phyloP scores from a whole-genome alignment of 2,329 filamentous ascomycete genomes.

The Fusarium denticulatum region DNA sequence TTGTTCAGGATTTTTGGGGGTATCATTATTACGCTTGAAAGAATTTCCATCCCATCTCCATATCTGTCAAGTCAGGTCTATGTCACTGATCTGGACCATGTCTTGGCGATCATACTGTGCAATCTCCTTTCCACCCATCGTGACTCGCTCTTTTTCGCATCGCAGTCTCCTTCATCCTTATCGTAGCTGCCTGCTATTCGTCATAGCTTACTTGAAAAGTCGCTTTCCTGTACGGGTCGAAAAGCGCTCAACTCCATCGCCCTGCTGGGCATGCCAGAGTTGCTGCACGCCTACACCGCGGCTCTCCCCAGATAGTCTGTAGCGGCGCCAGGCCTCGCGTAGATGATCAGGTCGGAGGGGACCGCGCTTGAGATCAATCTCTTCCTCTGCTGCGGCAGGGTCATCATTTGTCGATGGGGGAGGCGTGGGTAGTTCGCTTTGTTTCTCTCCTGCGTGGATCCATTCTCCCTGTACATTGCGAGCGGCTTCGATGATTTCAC shows the following conservation, averaged over 20 bases:
- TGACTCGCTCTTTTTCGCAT: background rate
- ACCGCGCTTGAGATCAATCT: slow-evolving; percentile 52
- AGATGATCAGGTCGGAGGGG: slow-evolving; percentile 80
- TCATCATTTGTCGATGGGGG: slow-evolving; percentile 49
- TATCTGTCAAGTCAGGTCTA: background rate
- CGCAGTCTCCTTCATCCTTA: background rate
- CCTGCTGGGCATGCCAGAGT: slow-evolving; percentile 69
- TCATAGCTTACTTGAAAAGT: slow-evolving; percentile 60
- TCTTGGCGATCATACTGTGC: slow-evolving; percentile 1
- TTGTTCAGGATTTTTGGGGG: slow-evolving; percentile 13
- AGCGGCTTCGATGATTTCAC: slow-evolving; percentile 78
- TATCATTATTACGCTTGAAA: slow-evolving; percentile 36
- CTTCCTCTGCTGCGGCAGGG: slow-evolving; percentile 43
- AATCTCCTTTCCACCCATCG: background rate
- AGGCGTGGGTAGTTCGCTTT: slow-evolving; percentile 61
- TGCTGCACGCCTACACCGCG: slow-evolving; percentile 69
- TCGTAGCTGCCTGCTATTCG: background rate
- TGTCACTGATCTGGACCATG: background rate
- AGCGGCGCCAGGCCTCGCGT: slow-evolving; percentile 75
- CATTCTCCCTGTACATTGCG: slow-evolving; percentile 77
- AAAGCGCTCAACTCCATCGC: slow-evolving; percentile 69
- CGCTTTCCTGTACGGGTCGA: slow-evolving; percentile 62
- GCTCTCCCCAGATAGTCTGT: slow-evolving; percentile 70
- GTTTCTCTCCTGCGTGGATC: slow-evolving; percentile 68
- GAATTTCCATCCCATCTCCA: slow-evolving; percentile 5